These are phyloP conservation scores for Coemansia sp. DNA, from an alignment of 371 early-diverging fungal genomes.

Conservation along the genomic window DNA sequence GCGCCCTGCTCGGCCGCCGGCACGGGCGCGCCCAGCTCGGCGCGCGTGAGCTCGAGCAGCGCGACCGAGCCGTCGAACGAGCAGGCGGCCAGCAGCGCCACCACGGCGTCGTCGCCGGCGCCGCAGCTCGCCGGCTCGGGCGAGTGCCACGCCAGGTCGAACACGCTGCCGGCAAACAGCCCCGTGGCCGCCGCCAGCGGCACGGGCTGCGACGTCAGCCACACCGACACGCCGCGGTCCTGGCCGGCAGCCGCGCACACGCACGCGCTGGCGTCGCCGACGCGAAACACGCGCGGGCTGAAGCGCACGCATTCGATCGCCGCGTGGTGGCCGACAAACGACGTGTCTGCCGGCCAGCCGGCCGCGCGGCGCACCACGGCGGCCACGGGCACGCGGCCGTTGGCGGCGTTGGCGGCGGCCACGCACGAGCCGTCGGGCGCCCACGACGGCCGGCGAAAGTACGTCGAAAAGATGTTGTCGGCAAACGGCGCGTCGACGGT, in stretches of 20 bases:
- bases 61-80: conserved; percentile 93
- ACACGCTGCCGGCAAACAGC: conserved; percentile 77
- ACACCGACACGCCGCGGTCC: conserved; percentile 86
- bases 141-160: conserved; percentile 85
- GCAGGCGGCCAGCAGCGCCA: conserved; percentile 76
- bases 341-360: conserved; percentile 73
- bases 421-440: conserved; percentile 91
- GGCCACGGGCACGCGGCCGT: conserved; percentile 77
- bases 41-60: conserved; percentile 62
- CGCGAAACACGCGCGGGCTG: conserved; percentile 73
- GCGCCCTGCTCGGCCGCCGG: conserved; percentile 63
- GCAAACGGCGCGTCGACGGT: conserved; percentile 74
- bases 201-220: conserved; percentile 76
- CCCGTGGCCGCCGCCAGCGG: conserved; percentile 75
- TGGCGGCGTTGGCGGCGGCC: conserved; percentile 88
- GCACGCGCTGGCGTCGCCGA: conserved; percentile 47
- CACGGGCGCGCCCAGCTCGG: conserved; percentile 68
- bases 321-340: conserved; percentile 85
- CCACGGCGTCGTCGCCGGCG: conserved; percentile 34
- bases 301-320: conserved; percentile 89
- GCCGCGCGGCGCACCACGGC: conserved; percentile 75
- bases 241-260: conserved; percentile 91
- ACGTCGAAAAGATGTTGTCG: conserved; percentile 74
- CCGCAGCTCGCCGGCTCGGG: background rate
- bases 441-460: conserved; percentile 93